These are phyloP conservation scores for Verbascum thapsus DNA, from an alignment of 257 asterid genomes.

Conservation along the genomic window DNA sequence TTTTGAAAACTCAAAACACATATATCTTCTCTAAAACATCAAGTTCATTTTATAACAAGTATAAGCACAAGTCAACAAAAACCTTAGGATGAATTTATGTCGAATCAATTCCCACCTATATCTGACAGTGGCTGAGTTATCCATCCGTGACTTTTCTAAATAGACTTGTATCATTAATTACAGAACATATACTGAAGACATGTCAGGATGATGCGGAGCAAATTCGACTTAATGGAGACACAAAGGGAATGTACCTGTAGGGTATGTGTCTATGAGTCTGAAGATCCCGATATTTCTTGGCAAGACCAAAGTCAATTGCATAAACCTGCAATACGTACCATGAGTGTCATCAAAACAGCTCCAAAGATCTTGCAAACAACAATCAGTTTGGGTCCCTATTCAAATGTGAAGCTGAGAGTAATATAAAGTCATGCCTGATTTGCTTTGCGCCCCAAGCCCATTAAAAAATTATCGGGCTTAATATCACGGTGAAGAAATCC, in stretches of 20 bases:
- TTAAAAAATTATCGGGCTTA: conserved; percentile 90
- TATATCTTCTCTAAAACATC: conserved; percentile 10
- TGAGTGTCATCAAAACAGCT: conserved; percentile 20
- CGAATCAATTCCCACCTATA: conserved; percentile 6
- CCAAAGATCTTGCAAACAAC: background rate
- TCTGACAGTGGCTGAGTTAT: background rate
- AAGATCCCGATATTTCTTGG: conserved; percentile 80
- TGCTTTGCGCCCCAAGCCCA: conserved; percentile 99
- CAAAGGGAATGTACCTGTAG: conserved; percentile 53
- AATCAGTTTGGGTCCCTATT: conserved; percentile 7
- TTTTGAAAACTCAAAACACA: background rate
- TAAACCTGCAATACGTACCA: conserved; percentile 55
- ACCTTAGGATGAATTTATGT: background rate
- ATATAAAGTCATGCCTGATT: conserved; percentile 62
- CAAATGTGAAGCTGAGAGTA: conserved; percentile 4
- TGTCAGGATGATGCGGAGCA: conserved; percentile 6
- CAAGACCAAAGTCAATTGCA: conserved; percentile 85
- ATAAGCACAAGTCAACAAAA: conserved; percentile 24
- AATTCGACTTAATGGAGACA: conserved; percentile 6
- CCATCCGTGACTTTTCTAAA: conserved; percentile 6
- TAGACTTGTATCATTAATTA: conserved; percentile 12
- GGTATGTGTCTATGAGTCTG: conserved; percentile 79
- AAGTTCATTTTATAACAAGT: conserved; percentile 13
- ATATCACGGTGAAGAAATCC: conserved; percentile 99
- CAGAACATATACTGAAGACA: conserved; percentile 4